Evolutionary conservation across 306 rosid species (phyloP), one percentile per base, ranked within the genome.

Genomic region (Carpinus fangiana): DNA sequence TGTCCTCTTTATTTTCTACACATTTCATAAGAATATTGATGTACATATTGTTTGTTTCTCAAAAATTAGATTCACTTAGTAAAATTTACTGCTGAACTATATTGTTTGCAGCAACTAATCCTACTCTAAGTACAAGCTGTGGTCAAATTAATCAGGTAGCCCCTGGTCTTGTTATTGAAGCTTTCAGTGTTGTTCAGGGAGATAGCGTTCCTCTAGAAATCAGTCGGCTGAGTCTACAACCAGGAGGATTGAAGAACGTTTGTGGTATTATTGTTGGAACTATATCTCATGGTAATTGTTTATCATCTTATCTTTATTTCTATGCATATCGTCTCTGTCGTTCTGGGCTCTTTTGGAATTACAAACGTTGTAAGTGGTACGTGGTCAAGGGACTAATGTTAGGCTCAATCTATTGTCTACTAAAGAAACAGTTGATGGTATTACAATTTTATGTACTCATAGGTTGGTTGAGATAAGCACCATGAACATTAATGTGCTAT

Each of bases 91-190:
- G 46, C 73, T 80, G 65, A 81, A 73, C 31, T 48, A 74, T 21
- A 55, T 34, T 68, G 80, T 79, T 83, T 88, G 79, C 86, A 91
- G 98, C 46, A 78, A 53, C 90, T 79, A 97, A 93, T 78, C 94
- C 93, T n/a, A 88, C 87, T 80, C 85, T 95, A 66, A 90, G 93
- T 84, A 70, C 96, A 78, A 88, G 90, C 83, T 91, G 79, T 77
- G 83, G 89, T 78, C 93, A 89, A 78, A 84, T 82, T 77, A 84
- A 57, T 86, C 97, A 85, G 82, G 72, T 86, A 59, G 91, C 93
- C 57, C 97, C 98, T 43, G 97, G 98, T 73, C 93, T 96, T 20
- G 87, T 96, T 50, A 86, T 96, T 86, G 98, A 93, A 88, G 91
- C 96, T 61, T 89, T 93, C 81, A 89, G 94, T 73, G 66, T 97